These are phyloP conservation scores for Phlyctochytrium bullatum DNA, from an alignment of 192 early-diverging fungal genomes.

Conservation along the genomic window DNA sequence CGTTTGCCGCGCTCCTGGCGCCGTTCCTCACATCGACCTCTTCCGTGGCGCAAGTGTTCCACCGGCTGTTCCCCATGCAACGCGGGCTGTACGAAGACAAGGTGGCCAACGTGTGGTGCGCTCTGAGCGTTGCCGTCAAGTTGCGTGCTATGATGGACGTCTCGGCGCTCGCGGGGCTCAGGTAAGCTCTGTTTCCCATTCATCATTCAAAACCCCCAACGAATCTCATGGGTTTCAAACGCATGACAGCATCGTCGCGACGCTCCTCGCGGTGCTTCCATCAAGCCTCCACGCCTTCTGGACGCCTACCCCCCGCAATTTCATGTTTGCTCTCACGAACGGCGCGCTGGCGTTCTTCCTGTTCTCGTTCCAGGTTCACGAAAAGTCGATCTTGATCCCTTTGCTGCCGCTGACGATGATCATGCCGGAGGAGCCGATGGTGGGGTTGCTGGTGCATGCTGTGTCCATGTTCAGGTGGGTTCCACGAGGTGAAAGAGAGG, in stretches of 20 bases:
- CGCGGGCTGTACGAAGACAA: conserved; percentile 98
- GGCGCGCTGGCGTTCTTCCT: conserved; percentile 89
- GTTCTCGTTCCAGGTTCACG: conserved; percentile 97
- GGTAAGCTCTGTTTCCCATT: conserved; percentile 38
- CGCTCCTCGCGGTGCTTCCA: conserved; percentile 70
- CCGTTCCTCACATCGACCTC: conserved; percentile 66
- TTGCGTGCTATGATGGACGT: conserved; percentile 66
- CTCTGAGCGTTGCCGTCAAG: conserved; percentile 81
- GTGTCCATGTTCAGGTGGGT: conserved; percentile 74
- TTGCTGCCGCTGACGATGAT: conserved; percentile 72
- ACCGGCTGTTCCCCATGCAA: conserved; percentile 86
- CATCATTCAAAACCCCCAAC: background rate
- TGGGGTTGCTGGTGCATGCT: conserved; percentile 69
- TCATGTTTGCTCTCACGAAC: conserved; percentile 74
- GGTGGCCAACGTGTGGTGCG: conserved; percentile 98
- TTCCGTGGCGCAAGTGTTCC: conserved; percentile 71
- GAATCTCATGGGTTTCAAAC: conserved; percentile 1
- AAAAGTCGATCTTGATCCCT: conserved; percentile 93
- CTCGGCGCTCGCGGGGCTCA: conserved; percentile 62
- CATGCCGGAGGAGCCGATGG: conserved; percentile 64
- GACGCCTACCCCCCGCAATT: conserved; percentile 41
- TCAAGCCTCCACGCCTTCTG: conserved; percentile 65
- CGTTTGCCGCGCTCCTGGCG: conserved; percentile 63
- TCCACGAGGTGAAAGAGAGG: background rate
- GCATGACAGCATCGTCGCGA: conserved; percentile 57